Evolutionary conservation across 2,329 filamentous ascomycete genomes (phyloP).

Genomic region (Cladorrhinum sp.): DNA sequence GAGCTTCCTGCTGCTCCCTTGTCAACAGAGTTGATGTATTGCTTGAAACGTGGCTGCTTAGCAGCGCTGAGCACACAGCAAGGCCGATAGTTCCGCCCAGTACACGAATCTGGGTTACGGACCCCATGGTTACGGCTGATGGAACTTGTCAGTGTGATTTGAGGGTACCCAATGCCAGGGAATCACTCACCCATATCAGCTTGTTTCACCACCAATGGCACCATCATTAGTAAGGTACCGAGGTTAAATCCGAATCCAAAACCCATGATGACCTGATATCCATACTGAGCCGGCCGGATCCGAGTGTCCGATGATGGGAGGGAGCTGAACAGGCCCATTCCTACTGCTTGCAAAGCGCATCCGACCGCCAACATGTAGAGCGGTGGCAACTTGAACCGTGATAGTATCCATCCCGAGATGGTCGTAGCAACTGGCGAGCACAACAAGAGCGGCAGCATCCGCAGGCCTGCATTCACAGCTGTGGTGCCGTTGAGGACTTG

Average conservation of each 20-base stretch:
- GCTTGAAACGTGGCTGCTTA: slow-evolving; percentile 13
- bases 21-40: not conserved
- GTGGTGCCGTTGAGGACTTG: slow-evolving; percentile 34
- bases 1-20: not conserved
- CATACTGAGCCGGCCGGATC: slow-evolving; percentile 29
- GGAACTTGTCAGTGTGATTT: not conserved
- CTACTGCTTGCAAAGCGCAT: slow-evolving; percentile 32
- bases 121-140: slow-evolving; percentile 35
- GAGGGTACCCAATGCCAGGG: too few relatives aligned
- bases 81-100: slow-evolving; percentile 38
- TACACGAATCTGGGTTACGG: slow-evolving; percentile 38
- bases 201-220: slow-evolving; percentile 31
- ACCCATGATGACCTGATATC: slow-evolving; percentile 37
- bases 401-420: slow-evolving; percentile 30
- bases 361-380: slow-evolving; percentile 33
- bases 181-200: slow-evolving; percentile 31
- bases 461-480: slow-evolving; percentile 33
- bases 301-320: slow-evolving; percentile 19
- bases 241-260: slow-evolving; percentile 37
- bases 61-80: slow-evolving; percentile 32
- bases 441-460: slow-evolving; percentile 35
- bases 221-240: slow-evolving; percentile 32
- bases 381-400: slow-evolving; percentile 30
- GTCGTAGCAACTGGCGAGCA: slow-evolving; percentile 33
- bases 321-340: slow-evolving; percentile 34